Percentiles rank a stretch among this genome's conserved stretches.
phyloP scores from a whole-genome alignment of 768 basidiomycete species.

The Mycena rebaudengoi region DNA sequence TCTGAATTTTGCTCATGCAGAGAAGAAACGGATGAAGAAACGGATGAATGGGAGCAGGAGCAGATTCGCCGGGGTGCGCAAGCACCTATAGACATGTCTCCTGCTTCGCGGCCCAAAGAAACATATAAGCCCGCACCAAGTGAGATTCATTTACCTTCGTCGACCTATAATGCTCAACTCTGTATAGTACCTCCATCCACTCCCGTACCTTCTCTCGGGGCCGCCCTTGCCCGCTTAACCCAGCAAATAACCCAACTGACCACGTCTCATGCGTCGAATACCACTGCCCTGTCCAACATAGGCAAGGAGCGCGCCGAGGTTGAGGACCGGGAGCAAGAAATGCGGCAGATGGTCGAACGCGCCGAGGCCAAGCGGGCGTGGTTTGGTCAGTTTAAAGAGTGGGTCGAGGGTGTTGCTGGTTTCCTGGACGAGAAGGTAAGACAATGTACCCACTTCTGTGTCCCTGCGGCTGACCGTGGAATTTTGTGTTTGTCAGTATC shows the following conservation, averaged over 20 bases:
- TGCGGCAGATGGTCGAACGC: slow-evolving; percentile 76
- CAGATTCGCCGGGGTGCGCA: slow-evolving; percentile 82
- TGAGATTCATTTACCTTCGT: slow-evolving; percentile 43
- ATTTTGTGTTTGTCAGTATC: slow-evolving; percentile 60
- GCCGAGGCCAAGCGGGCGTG: slow-evolving; percentile 85
- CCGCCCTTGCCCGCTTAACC: slow-evolving; percentile 68
- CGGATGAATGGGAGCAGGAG: slow-evolving; percentile 85
- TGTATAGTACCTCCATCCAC: slow-evolving; percentile 70
- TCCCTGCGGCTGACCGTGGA: not conserved
- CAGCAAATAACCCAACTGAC: slow-evolving; percentile 67
- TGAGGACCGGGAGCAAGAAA: slow-evolving; percentile 72
- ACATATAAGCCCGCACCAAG: slow-evolving; percentile 79
- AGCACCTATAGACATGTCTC: slow-evolving; percentile 45
- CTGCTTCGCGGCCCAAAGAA: slow-evolving; percentile 53
- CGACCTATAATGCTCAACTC: slow-evolving; percentile 20
- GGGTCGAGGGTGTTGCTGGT: slow-evolving; percentile 83
- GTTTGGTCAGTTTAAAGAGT: slow-evolving; percentile 81
- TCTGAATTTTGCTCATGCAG: slow-evolving; percentile 45
- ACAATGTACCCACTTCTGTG: slow-evolving; percentile 22
- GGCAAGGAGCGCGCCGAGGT: slow-evolving; percentile 71
- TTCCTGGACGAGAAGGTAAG: slow-evolving; percentile 90
- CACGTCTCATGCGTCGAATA: slow-evolving; percentile 72
- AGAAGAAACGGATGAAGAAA: slow-evolving; percentile 86
- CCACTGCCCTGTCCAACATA: slow-evolving; percentile 62
- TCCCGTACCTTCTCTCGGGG: slow-evolving; percentile 69